Percentiles rank a stretch among this genome's conserved stretches.
These are phyloP conservation scores for Bretschneidera sinensis DNA, from an alignment of 345 rosid species.

Conservation along the genomic window DNA sequence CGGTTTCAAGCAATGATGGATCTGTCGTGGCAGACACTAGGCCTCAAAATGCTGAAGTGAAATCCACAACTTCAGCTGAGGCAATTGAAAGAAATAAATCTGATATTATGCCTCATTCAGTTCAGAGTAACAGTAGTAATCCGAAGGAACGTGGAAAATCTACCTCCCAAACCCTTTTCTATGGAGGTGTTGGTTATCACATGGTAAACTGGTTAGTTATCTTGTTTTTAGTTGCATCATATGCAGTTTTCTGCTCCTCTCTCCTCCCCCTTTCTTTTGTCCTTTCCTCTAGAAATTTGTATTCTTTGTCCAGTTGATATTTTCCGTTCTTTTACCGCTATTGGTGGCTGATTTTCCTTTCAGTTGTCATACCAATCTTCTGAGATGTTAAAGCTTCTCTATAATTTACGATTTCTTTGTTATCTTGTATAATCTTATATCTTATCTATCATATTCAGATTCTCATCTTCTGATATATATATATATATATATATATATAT, in stretches of 20 bases:
- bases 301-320: neutral
- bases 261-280: neutral
- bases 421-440: neutral
- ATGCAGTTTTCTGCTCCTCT: neutral
- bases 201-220: slow-evolving; percentile 99
- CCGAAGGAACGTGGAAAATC: slow-evolving; percentile 59
- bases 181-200: slow-evolving; percentile 87
- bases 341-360: neutral
- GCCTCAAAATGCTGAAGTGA: slow-evolving; percentile 31
- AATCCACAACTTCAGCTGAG: slow-evolving; percentile 32
- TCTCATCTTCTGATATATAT: neutral
- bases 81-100: slow-evolving; percentile 46
- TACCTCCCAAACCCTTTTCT: slow-evolving; percentile 50
- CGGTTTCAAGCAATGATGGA: slow-evolving; percentile 33
- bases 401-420: too few species aligned
- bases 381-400: neutral
- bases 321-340: neutral
- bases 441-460: neutral
- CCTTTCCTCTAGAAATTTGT: neutral
- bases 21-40: slow-evolving; percentile 30
- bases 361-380: neutral
- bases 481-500: too few species aligned
- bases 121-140: slow-evolving; percentile 46
- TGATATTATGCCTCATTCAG: slow-evolving; percentile 24
- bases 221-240: slow-evolving; percentile 12